Base-by-base conservation (phyloP, 1,284 basidiomycete species). In the Paramarasmius palmivorus region DNA sequence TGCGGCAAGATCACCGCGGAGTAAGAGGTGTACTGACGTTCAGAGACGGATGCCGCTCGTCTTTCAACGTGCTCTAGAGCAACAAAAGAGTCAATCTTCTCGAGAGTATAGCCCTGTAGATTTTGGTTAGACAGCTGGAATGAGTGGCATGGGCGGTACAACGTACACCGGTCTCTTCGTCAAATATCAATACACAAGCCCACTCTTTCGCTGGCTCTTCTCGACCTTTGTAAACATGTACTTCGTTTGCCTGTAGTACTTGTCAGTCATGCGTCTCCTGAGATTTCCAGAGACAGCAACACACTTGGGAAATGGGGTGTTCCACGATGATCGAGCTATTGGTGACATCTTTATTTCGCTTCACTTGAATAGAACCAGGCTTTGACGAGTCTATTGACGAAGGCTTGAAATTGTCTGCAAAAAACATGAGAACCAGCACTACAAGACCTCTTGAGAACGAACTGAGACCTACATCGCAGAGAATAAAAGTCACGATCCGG, bases 151-250 rank as follows among this genome's bases (percentile, higher is more conserved):
- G 19, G 42, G 36, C 4, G 46, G 26, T 38, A 45, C 19, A 34
- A 73, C 83, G 63, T 61, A 88, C 88, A 55, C 80, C 79, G 46
- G 78, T 73, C 51, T 82, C 83, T 61, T 88, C 86, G 63, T 92
- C 88, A 63, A 83, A 90, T 44, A 91, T 85, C 44, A 92, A 71
- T 6, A 91, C 80, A 59, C 89, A 92, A 45, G 90, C 88, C 58
- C 76, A 75, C 41, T 90, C 86, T 62, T 82, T 86, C 3, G 83
- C 75, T 2, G 76, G 66, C 4, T 72, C 72, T 61, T 86, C 85
- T 8, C 65, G 63, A 7, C 88, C 88, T 36, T 67, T 70, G 59
- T 84, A 91, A 32, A 78, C 62, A 59, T 81, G 75, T n/a, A 68
- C 74, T 52, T 87, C 86, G 19, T 74, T 79, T n/a, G 73, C 61